Base-by-base conservation (phyloP, 768 basidiomycete species). In the Suillus occidentalis region DNA sequence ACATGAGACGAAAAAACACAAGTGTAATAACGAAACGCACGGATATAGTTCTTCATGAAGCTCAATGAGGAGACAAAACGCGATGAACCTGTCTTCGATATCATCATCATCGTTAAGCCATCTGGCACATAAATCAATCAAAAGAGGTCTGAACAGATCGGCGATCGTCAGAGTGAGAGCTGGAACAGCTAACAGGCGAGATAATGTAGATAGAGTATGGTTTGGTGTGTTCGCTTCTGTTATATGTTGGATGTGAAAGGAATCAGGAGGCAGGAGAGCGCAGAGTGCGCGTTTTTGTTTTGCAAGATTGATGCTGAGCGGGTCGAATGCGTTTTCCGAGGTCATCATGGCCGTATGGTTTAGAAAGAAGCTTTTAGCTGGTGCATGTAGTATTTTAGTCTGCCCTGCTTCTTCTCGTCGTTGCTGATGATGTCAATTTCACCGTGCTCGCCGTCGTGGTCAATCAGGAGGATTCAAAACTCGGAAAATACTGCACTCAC, bases 101-200 rank as follows among this genome's bases (percentile, higher is more conserved):
- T 82, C 77, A 49, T 83, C 76, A 43, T 80, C 70, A 22, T 81
- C 78, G n/a, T 89, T 79, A 49, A 96, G 72, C 94, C 94, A 97
- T 70, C 91, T 78, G 4, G 91, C 91, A 70, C 89, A 89, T 31
- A 99, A 77, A 75, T 97, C 92, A 34, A 90, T 70, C 45, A 94
- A 74, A 61, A 98, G 76, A 4, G 96, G 95, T 66, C 90, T 80
- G 77, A 91, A 98, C 13, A 84, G 67, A 7, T 78, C 80, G 22
- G 90, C 86, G 65, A 98, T 81, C 14, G 79, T 70, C 37, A 83
- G 70, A 0, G 94, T 94, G 50, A 89, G 82, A 13, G 85, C 81
- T 10, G 91, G 89, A 20, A 80, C 72, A 0, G 85, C 78, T 16
- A 95, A 81, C 9, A 91, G 76, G 37, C 78, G 72, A 6, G 94